Base-by-base conservation (phyloP, 805 yeast species). In the Geotrichum ghanense region DNA sequence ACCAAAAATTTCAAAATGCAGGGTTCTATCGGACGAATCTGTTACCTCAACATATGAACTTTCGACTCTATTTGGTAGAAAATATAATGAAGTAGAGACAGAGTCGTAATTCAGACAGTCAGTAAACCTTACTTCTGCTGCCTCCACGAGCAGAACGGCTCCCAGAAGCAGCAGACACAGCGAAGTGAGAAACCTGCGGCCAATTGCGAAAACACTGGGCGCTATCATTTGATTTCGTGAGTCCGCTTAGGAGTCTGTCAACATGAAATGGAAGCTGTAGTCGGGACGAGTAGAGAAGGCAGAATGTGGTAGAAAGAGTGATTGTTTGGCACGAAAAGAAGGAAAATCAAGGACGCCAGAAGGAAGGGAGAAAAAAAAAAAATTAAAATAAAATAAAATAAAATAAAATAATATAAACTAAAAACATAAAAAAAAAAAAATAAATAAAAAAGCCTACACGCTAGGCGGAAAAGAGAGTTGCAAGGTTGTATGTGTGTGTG, bases 41-140 rank as follows among this genome's bases (percentile, higher is more conserved):
- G 22, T 9, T 5, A 35, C 43, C 12, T 41, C 25, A 12, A 25
- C 25, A 17, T 22, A 47, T 27, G 4, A 19, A 3, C 44, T 43
- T 25, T 39, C 41, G 14, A 47, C 49, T 16, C 17, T 22, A n/a
- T 9, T 43, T 5, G 49, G 49, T 9, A 10, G 27, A 22, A 47
- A 47, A 25, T 47, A 47, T 17, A 42, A 39, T 4, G 31, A 31
- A 12, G 37, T n/a, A 3, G 23, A 20, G 21, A 14, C 14, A 3
- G 42, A 35, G 7, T 22, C 6, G 9, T 39, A 23, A 31, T 21
- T 22, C 27, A 47, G 34, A 22, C 49, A 47, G 26, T 47, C 44
- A 3, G 24, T 43, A 34, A 43, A 47, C 22, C 27, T 19, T 22
- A 46, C 45, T 10, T 41, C 35, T 16, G 22, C 44, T 5, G 42